Evolutionary conservation across 1,284 basidiomycete genomes (phyloP).

Genomic region (Entoloma clypeatum): DNA sequence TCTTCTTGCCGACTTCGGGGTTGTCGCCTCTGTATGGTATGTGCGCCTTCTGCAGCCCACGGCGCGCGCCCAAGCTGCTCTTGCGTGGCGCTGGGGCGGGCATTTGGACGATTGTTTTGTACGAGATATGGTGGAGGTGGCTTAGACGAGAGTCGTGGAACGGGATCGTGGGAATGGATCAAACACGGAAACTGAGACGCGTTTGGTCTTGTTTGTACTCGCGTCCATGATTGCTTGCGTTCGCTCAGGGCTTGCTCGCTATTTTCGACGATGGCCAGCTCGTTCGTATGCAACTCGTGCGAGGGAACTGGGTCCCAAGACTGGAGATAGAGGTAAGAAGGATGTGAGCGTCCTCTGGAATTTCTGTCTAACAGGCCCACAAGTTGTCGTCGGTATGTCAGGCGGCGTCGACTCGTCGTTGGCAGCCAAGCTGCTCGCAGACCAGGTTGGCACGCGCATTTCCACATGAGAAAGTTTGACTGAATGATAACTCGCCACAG

Average conservation of each 20-base stretch:
- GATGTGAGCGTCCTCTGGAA: not conserved
- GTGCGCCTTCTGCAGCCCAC: constrained; percentile 52
- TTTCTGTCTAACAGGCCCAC: constrained; percentile 1
- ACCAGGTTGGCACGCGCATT: constrained; percentile 44
- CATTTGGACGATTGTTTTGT: constrained; percentile 26
- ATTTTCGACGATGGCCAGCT: constrained; percentile 15
- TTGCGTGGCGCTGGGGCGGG: constrained; percentile 39
- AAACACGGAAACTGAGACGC: constrained; percentile 16
- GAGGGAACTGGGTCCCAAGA: constrained; percentile 29
- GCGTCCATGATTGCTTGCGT: constrained; percentile 17
- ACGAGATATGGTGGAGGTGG: too few species aligned
- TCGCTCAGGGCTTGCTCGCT: constrained; percentile 12
- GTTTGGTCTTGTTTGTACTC: constrained; percentile 21
- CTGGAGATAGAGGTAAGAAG: constrained; percentile 51
- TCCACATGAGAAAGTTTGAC: not conserved
- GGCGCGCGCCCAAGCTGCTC: constrained; percentile 38
- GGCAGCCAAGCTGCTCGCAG: constrained; percentile 68
- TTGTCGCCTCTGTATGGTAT: constrained; percentile 74
- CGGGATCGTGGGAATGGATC: constrained; percentile 17
- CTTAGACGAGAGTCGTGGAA: too few species aligned
- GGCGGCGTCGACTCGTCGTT: constrained; percentile 96
- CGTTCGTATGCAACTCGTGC: constrained; percentile 14
- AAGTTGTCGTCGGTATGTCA: constrained; percentile 91
- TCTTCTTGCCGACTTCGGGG: constrained; percentile 70
- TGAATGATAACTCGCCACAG: constrained; percentile 36